These are phyloP conservation scores for Claviceps sp. DNA, from an alignment of 2,329 filamentous ascomycete species.

Conservation along the genomic window DNA sequence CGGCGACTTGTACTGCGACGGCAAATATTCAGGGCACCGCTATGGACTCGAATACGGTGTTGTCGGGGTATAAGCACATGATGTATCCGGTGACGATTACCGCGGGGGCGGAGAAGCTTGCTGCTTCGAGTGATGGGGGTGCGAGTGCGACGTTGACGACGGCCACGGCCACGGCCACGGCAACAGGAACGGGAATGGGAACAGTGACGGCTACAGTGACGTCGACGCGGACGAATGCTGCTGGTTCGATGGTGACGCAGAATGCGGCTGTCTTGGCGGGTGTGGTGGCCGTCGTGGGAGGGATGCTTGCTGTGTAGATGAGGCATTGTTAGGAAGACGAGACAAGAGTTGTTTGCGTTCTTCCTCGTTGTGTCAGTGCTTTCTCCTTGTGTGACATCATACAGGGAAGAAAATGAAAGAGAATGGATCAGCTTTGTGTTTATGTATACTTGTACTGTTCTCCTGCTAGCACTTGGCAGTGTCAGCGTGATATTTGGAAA, in stretches of 20 bases:
- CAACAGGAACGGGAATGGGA: not conserved
- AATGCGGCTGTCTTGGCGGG: slow-evolving; percentile 21
- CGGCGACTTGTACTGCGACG: slow-evolving; percentile 12
- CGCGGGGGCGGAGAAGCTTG: slow-evolving; percentile 24
- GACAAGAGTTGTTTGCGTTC: no score
- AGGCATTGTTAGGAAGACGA: not conserved
- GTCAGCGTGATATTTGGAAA: no score
- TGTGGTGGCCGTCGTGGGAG: slow-evolving; percentile 21
- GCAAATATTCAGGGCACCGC: not conserved
- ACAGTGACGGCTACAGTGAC: slow-evolving; percentile 4
- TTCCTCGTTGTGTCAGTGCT: no score
- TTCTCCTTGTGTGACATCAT: no score
- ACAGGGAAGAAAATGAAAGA: no score
- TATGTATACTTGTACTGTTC: no score
- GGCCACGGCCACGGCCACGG: not conserved
- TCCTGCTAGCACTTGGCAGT: no score
- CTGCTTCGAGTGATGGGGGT: slow-evolving; percentile 6
- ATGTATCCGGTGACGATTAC: slow-evolving; percentile 23
- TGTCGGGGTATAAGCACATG: slow-evolving; percentile 10
- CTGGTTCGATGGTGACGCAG: slow-evolving; percentile 18
- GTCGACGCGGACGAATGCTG: slow-evolving; percentile 15
- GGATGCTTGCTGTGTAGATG: slow-evolving; percentile 22
- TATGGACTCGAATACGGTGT: not conserved
- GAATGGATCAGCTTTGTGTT: no score
- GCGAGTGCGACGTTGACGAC: slow-evolving; percentile 6